A percentile compares a stretch with the other conserved stretches of the same genome.
These are phyloP conservation scores for Apodospora peruviana DNA, from an alignment of 495 filamentous ascomycete species.

Conservation along the genomic window DNA sequence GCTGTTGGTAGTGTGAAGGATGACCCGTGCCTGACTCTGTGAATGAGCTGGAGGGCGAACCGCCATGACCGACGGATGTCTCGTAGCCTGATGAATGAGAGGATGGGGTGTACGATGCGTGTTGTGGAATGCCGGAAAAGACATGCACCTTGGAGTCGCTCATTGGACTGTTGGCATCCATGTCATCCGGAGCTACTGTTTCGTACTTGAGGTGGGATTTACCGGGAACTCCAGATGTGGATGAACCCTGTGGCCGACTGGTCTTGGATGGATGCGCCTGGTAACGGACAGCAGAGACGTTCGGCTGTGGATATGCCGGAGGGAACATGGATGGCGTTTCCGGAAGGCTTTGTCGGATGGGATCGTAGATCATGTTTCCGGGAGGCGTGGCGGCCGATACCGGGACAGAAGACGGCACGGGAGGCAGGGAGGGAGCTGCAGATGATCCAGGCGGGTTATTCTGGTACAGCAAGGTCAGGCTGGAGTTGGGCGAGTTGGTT, in stretches of 20 bases:
- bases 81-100: slow-evolving; percentile 29
- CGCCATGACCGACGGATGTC: slow-evolving; percentile 20
- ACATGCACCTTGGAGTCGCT: slow-evolving; percentile 24
- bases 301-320: slow-evolving; percentile 40
- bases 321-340: slow-evolving; percentile 38
- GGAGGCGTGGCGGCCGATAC: slow-evolving; percentile 37
- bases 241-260: slow-evolving; percentile 17
- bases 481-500: slow-evolving; percentile 74
- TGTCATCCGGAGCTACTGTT: slow-evolving; percentile 23
- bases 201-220: slow-evolving; percentile 36
- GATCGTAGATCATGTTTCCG: slow-evolving; percentile 49
- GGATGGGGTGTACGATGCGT: slow-evolving; percentile 17
- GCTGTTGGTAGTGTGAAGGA: slow-evolving; percentile 6
- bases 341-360: slow-evolving; percentile 44
- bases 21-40: slow-evolving; percentile 14
- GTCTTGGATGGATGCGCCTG: slow-evolving; percentile 22
- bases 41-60: slow-evolving; percentile 30
- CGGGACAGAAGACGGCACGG: no score
- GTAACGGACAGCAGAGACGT: slow-evolving; percentile 37
- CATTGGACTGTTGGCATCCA: slow-evolving; percentile 14
- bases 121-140: slow-evolving; percentile 10
- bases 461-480: slow-evolving; percentile 68
- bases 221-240: slow-evolving; percentile 17
- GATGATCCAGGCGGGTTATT: no score
- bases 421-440: no score